phyloP scores from a whole-genome alignment of 345 rosid species.

The Salix arbutifolia region DNA sequence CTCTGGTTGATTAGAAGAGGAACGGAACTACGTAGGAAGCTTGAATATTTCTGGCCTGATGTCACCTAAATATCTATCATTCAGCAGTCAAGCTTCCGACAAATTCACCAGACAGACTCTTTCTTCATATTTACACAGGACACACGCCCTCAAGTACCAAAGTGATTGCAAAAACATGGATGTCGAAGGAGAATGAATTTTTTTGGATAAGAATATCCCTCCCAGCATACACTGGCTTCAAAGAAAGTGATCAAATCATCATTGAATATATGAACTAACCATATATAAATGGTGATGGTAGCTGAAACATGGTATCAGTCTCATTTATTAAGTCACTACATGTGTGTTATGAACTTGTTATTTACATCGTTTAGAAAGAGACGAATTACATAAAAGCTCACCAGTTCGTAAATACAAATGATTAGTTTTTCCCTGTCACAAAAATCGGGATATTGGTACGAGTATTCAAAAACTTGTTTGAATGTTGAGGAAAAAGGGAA shows the following conservation, averaged over 20 bases:
- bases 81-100: background rate
- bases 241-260: background rate
- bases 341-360: background rate
- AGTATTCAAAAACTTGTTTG: background rate
- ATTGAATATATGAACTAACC: background rate
- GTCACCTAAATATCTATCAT: background rate
- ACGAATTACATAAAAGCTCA: slow-evolving; percentile 20
- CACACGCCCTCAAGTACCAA: background rate
- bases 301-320: background rate
- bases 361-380: background rate
- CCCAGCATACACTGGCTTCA: background rate
- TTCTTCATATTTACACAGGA: background rate
- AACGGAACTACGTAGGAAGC: too few species aligned
- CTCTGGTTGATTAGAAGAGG: too few species aligned
- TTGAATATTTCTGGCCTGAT: too few species aligned
- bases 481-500: background rate
- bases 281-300: background rate
- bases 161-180: background rate
- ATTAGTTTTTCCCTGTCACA: slow-evolving; percentile 62
- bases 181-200: background rate
- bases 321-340: background rate
- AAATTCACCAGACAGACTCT: background rate
- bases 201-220: background rate
- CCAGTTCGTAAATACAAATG: slow-evolving; percentile 93
- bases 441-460: slow-evolving; percentile 1